Conservation (phyloP, 352 stramenopile species). For the Blastocystis sp. region DNA sequence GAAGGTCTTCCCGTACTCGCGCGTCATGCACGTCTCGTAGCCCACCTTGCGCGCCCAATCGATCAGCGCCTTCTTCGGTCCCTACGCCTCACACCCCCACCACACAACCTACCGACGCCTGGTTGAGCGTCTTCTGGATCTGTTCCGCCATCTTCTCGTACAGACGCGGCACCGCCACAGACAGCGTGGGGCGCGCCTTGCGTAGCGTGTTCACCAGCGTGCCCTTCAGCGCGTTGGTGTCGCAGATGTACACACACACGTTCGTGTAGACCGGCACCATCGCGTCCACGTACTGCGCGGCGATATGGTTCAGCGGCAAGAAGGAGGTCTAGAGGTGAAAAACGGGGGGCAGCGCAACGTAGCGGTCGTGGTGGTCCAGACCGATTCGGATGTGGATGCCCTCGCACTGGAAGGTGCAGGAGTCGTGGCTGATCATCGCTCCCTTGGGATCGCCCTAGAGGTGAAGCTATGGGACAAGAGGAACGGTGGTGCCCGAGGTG, state of each 20-base stretch:
- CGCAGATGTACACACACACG: constrained; percentile 78
- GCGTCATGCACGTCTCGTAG: constrained; percentile 77
- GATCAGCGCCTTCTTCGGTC: constrained; percentile 88
- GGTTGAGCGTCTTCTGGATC: constrained; percentile 69
- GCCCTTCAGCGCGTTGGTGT: constrained; percentile 82
- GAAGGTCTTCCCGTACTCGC: constrained; percentile 85
- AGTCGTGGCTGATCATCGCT: constrained; percentile 84
- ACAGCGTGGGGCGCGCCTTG: constrained; percentile 81
- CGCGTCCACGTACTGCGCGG: constrained; percentile 79
- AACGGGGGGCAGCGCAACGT: background rate
- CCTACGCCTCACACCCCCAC: constrained; percentile 79
- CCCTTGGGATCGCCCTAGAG: constrained; percentile 82
- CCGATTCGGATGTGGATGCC: constrained; percentile 52
- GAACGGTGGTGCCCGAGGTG: constrained; percentile 81
- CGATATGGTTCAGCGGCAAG: constrained; percentile 79
- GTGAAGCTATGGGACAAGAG: background rate
- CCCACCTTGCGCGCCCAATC: constrained; percentile 85
- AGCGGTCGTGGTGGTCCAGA: constrained; percentile 76
- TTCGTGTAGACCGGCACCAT: constrained; percentile 77
- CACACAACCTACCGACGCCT: background rate
- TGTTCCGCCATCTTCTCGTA: constrained; percentile 83
- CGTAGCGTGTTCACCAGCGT: constrained; percentile 80
- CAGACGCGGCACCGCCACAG: constrained; percentile 84
- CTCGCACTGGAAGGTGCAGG: constrained; percentile 65
- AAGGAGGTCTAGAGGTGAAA: constrained; percentile 75